Conservation (phyloP, 176 grass and related monocot species). For the Ensete glaucum region DNA sequence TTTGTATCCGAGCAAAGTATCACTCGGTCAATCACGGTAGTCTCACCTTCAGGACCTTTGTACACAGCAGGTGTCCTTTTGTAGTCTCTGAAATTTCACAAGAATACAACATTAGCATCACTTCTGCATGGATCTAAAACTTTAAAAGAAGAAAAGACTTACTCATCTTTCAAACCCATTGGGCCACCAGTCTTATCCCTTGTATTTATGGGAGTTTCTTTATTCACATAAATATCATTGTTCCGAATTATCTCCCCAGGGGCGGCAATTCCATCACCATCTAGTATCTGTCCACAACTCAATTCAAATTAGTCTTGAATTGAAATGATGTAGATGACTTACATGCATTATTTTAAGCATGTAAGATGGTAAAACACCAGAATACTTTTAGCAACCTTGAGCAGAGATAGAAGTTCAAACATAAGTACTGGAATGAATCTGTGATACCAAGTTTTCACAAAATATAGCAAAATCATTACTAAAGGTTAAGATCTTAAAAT, state of each 20-base stretch:
- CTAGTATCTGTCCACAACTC: slow-evolving; percentile 45
- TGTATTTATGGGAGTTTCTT: slow-evolving; percentile 34
- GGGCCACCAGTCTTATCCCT: slow-evolving; percentile 10
- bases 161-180: slow-evolving; percentile 30
- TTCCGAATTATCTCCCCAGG: slow-evolving; percentile 92
- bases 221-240: slow-evolving; percentile 87
- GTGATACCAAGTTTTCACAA: no score
- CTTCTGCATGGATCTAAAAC: background rate
- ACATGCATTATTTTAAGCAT: background rate
- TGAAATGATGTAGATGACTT: background rate
- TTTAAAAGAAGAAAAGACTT: background rate
- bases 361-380: background rate
- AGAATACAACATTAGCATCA: background rate
- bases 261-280: slow-evolving; percentile 74
- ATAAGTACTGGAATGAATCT: background rate
- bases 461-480: no score
- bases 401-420: background rate
- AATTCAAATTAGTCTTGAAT: background rate
- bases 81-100: slow-evolving; percentile 36
- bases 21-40: slow-evolving; percentile 78
- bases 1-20: slow-evolving; percentile 80
- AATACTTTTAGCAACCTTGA: background rate
- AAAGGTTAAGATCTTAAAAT: no score
- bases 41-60: slow-evolving; percentile 92
- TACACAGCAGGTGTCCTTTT: slow-evolving; percentile 42